These are phyloP conservation scores for Plasmodium blacklocki DNA, from an alignment of 169 alveolate species.

Conservation along the genomic window DNA sequence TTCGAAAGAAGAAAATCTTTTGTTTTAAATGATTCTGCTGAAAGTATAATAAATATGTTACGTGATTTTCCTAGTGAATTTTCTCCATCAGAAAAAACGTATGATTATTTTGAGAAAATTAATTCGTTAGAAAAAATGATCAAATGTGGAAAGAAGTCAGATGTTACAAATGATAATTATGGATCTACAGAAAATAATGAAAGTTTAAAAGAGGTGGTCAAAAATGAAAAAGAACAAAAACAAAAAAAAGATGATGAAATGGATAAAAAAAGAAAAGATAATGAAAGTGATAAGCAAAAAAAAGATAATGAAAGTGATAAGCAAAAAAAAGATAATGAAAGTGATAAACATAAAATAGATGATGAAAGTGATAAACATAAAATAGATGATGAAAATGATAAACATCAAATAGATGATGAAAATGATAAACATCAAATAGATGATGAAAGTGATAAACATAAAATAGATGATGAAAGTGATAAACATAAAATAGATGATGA, in stretches of 20 bases:
- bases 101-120: not conserved
- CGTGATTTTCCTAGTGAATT: not conserved
- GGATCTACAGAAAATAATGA: not conserved
- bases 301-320: not conserved
- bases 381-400: not conserved
- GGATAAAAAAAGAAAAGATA: not conserved
- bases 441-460: too few relatives aligned
- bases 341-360: not conserved
- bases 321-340: not conserved
- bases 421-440: not conserved
- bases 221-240: constrained; percentile 2
- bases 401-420: not conserved
- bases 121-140: constrained; percentile 7
- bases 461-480: too few relatives aligned
- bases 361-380: not conserved
- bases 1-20: constrained; percentile 37
- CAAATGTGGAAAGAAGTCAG: not conserved
- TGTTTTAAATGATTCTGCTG: constrained; percentile 6
- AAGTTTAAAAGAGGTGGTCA: not conserved
- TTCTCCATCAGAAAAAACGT: constrained; percentile 1
- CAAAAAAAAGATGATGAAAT: not conserved
- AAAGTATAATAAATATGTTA: not conserved
- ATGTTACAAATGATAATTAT: not conserved
- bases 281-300: not conserved
- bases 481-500: not conserved